Evolutionary conservation across 441 rosid species (phyloP).

Genomic region (Pelargonium myrrhifolium): DNA sequence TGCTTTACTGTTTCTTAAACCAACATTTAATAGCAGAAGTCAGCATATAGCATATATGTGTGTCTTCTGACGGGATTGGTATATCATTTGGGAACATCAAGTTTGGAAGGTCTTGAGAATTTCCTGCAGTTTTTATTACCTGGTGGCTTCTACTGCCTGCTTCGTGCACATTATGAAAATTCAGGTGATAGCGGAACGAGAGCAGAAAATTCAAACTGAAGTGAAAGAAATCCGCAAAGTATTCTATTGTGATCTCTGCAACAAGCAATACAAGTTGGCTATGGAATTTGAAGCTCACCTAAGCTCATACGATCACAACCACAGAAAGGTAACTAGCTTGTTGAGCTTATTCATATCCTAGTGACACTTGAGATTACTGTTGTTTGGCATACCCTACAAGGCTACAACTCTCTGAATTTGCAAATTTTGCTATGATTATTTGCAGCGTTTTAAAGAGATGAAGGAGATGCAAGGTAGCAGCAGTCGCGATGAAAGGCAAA

Average conservation of each 20-base stretch:
- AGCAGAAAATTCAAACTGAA: conserved; percentile 92
- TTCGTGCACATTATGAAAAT: conserved; percentile 98
- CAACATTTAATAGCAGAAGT: conserved; percentile 59
- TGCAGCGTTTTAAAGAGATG: conserved; percentile 95
- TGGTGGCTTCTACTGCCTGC: conserved; percentile 99
- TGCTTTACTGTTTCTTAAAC: conserved; percentile 26
- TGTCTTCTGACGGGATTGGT: conserved; percentile 70
- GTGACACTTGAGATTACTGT: neutral
- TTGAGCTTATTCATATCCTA: neutral
- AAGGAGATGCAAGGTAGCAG: conserved; percentile 77
- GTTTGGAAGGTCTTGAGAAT: conserved; percentile 74
- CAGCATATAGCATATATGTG: conserved; percentile 54
- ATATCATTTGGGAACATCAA: conserved; percentile 58
- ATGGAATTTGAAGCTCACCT: conserved; percentile 94
- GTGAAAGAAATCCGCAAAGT: conserved; percentile 85
- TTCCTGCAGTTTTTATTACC: conserved; percentile 94
- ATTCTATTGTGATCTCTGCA: conserved; percentile 89
- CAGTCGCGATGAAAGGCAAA: conserved; percentile 82
- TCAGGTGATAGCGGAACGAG: conserved; percentile 97
- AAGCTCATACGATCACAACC: conserved; percentile 97
- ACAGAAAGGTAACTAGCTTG: conserved; percentile 55
- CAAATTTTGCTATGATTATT: conserved; percentile 6
- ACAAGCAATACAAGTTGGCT: conserved; percentile 87
- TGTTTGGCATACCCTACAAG: neutral
- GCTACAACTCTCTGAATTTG: neutral